Conservation (phyloP, 1,284 basidiomycete species). For the Pseudozyma thailandica region DNA sequence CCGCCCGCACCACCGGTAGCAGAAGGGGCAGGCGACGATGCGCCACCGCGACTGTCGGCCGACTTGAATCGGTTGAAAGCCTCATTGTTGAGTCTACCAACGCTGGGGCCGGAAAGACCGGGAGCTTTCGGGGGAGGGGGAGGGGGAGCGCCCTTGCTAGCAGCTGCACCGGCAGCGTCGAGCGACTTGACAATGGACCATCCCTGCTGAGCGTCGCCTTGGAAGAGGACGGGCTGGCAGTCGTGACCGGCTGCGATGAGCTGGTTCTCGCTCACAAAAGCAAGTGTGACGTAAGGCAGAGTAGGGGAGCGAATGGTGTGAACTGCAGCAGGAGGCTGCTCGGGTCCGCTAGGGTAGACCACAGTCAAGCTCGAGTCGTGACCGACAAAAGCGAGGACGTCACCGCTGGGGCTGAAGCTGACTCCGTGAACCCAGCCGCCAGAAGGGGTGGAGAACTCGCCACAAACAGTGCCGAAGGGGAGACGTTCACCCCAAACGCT, state of each 20-base stretch:
- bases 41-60: slow-evolving; percentile 84
- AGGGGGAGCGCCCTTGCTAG: slow-evolving; percentile 61
- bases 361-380: slow-evolving; percentile 66
- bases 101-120: slow-evolving; percentile 32
- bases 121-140: slow-evolving; percentile 62
- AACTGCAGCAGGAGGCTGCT: slow-evolving; percentile 59
- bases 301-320: slow-evolving; percentile 64
- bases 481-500: slow-evolving; percentile 97
- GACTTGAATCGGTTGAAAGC: slow-evolving; percentile 95
- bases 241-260: slow-evolving; percentile 92
- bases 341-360: slow-evolving; percentile 62
- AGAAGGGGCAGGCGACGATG: slow-evolving; percentile 63
- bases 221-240: slow-evolving; percentile 83
- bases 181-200: slow-evolving; percentile 62
- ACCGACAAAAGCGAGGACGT: slow-evolving; percentile 91
- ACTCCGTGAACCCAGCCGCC: slow-evolving; percentile 98
- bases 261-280: slow-evolving; percentile 79
- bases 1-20: slow-evolving; percentile 58
- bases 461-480: slow-evolving; percentile 97
- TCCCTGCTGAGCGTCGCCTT: slow-evolving; percentile 53
- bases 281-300: slow-evolving; percentile 66
- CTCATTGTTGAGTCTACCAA: slow-evolving; percentile 86
- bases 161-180: slow-evolving; percentile 60
- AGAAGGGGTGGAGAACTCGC: slow-evolving; percentile 85
- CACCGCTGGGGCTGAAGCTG: slow-evolving; percentile 93